These are phyloP conservation scores for Fusarium staphyleae DNA, from an alignment of 2,329 filamentous ascomycete species.

Conservation along the genomic window DNA sequence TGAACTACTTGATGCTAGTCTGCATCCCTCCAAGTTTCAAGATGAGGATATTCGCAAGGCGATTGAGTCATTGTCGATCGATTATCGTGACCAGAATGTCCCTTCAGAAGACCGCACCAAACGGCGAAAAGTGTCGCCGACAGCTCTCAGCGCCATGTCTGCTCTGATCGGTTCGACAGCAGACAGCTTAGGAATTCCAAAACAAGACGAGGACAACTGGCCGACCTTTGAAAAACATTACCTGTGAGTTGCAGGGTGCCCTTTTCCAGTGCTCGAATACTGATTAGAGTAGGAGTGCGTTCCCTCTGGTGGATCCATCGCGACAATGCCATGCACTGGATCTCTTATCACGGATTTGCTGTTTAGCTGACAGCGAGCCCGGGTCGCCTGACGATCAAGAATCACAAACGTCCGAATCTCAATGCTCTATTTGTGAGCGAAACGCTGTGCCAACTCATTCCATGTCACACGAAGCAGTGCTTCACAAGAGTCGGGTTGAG, in stretches of 20 bases:
- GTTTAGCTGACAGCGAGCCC: slow-evolving; percentile 29
- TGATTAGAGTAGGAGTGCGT: slow-evolving; percentile 47
- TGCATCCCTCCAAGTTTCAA: slow-evolving; percentile 43
- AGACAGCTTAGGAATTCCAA: slow-evolving; percentile 41
- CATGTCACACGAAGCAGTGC: slow-evolving; percentile 9
- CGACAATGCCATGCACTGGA: slow-evolving; percentile 62
- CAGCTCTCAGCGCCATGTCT: slow-evolving; percentile 29
- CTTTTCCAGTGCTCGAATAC: slow-evolving; percentile 1
- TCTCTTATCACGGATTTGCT: slow-evolving; percentile 60
- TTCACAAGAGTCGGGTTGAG: slow-evolving; percentile 50
- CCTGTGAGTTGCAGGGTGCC: slow-evolving; percentile 52
- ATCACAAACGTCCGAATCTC: neutral
- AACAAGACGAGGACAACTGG: slow-evolving; percentile 34
- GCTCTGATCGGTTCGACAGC: slow-evolving; percentile 37
- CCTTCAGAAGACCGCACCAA: slow-evolving; percentile 36
- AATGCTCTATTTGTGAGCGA: slow-evolving; percentile 42
- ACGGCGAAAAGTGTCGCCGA: slow-evolving; percentile 40
- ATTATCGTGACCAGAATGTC: slow-evolving; percentile 37
- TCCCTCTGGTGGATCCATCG: slow-evolving; percentile 55
- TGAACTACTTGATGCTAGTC: slow-evolving; percentile 34
- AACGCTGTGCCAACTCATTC: slow-evolving; percentile 5
- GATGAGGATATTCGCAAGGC: slow-evolving; percentile 40
- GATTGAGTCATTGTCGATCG: slow-evolving; percentile 42
- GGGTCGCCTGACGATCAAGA: neutral
- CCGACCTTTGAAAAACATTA: slow-evolving; percentile 48